These are phyloP conservation scores for Lipomyces lipofer DNA, from an alignment of 805 yeast species.

Conservation along the genomic window DNA sequence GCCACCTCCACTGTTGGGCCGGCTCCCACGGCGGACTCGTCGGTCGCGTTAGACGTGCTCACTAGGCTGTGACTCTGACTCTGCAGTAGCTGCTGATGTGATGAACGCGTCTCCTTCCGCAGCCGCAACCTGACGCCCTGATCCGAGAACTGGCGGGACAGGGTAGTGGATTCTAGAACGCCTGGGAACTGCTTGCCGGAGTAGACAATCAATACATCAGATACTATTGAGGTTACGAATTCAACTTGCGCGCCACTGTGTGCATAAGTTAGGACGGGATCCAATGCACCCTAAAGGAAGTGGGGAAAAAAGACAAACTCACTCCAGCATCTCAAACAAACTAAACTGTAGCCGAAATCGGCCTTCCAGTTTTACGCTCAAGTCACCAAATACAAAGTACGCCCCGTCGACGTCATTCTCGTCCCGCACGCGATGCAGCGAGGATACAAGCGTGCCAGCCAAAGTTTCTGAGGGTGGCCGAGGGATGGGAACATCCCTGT, in stretches of 20 bases:
- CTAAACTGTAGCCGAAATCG: constrained; percentile 29
- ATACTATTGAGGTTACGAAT: constrained; percentile 23
- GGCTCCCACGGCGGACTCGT: too few species aligned
- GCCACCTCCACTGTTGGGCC: too few species aligned
- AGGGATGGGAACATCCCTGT: constrained; percentile 13
- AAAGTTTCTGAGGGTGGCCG: constrained; percentile 28
- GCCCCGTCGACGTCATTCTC: constrained; percentile 28
- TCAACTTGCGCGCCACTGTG: constrained; percentile 30
- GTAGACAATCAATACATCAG: constrained; percentile 28
- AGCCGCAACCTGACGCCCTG: constrained; percentile 33
- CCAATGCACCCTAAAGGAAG: not conserved
- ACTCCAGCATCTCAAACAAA: constrained; percentile 32
- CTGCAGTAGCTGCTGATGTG: not conserved
- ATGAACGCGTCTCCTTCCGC: constrained; percentile 32
- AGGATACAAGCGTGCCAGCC: constrained; percentile 32
- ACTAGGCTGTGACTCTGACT: not conserved
- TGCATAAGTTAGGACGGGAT: not conserved
- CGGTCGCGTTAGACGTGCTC: too few species aligned
- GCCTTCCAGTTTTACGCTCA: constrained; percentile 29
- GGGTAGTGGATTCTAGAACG: constrained; percentile 30
- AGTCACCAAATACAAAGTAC: constrained; percentile 33
- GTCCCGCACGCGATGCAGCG: constrained; percentile 30
- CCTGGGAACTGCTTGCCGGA: constrained; percentile 30
- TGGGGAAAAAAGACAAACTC: not conserved
- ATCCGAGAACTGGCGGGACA: constrained; percentile 32